Conservation (phyloP, 1,139 yeast genomes). For the Starmera stellimalicola region DNA sequence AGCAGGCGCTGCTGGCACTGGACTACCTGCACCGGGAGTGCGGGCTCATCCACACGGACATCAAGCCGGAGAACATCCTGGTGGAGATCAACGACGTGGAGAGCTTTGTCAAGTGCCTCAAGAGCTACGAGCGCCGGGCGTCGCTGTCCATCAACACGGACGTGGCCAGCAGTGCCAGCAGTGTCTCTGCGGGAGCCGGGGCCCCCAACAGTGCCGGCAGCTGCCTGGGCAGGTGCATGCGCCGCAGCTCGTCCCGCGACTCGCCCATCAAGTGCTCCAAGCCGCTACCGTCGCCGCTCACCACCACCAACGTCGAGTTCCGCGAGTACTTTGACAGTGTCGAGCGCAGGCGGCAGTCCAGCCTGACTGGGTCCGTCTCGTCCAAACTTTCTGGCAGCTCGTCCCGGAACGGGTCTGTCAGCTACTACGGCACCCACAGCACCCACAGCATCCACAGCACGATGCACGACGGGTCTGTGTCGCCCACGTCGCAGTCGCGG, state of each 20-base stretch:
- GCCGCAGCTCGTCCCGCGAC: constrained; percentile 1
- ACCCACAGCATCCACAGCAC: not conserved
- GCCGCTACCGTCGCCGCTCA: constrained; percentile 31
- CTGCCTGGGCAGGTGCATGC: too few relatives aligned
- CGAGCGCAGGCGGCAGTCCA: constrained; percentile 1
- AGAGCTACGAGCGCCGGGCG: not conserved
- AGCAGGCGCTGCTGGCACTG: constrained; percentile 64
- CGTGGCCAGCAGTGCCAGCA: too few relatives aligned
- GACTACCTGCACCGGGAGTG: constrained; percentile 78
- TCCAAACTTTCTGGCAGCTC: constrained; percentile 2
- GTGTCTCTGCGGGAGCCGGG: too few relatives aligned
- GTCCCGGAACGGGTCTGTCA: constrained; percentile 8
- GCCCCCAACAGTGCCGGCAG: too few relatives aligned
- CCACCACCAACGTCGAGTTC: constrained; percentile 5
- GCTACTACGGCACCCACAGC: constrained; percentile 9
- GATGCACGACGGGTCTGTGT: constrained; percentile 2
- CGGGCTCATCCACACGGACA: constrained; percentile 87
- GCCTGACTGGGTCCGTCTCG: not conserved
- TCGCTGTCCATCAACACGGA: not conserved
- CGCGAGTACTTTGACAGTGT: constrained; percentile 6
- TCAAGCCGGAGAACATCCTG: constrained; percentile 85
- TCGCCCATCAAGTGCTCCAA: constrained; percentile 23
- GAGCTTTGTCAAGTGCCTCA: constrained; percentile 39
- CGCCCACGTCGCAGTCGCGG: constrained; percentile 5
- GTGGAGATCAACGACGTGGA: constrained; percentile 75